phyloP scores from a whole-genome alignment of 2,329 filamentous ascomycete genomes.

The Sarocladiaceae sp. region DNA sequence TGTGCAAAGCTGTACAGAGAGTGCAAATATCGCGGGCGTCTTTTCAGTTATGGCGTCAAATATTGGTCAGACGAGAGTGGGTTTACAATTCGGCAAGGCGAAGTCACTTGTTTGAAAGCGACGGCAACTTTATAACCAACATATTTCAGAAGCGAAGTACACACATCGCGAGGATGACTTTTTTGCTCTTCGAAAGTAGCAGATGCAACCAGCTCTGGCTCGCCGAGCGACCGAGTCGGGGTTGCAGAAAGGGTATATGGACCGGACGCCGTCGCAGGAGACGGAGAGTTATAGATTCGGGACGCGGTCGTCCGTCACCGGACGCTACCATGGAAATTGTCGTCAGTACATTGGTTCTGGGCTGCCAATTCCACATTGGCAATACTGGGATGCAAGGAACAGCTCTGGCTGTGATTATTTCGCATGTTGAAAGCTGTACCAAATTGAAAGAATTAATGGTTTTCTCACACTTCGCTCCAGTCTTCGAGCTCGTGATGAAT shows the following conservation, averaged over 20 bases:
- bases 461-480: no score
- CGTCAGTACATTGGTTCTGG: neutral
- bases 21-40: neutral
- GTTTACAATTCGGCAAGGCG: neutral
- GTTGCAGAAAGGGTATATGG: neutral
- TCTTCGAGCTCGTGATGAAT: no score
- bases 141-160: neutral
- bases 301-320: conserved; percentile 5
- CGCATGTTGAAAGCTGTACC: neutral
- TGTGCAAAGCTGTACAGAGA: conserved; percentile 8
- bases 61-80: neutral
- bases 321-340: neutral
- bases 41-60: conserved; percentile 2
- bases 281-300: neutral
- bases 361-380: neutral
- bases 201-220: neutral
- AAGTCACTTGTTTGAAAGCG: conserved; percentile 3
- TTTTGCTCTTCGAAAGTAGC: no score
- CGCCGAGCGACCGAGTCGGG: neutral
- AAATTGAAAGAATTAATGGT: neutral
- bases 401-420: neutral
- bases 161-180: neutral
- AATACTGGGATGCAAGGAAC: neutral
- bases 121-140: neutral
- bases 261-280: neutral